Conservation (phyloP, 305 asterid genomes). For the Fraxinus ornus region DNA sequence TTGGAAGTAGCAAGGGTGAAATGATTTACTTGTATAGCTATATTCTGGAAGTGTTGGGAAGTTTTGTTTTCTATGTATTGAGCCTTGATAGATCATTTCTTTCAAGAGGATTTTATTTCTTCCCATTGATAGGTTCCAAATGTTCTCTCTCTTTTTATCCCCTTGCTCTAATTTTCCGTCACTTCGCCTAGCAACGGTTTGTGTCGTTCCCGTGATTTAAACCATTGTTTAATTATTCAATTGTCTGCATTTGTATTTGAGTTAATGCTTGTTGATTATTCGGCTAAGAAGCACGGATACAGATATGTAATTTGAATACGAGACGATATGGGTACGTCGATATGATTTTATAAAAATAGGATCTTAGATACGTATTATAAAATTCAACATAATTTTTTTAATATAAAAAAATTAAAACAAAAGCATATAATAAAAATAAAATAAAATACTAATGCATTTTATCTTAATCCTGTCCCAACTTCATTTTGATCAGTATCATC, state of each 20-base stretch:
- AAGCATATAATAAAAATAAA: too few species aligned
- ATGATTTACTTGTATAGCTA: background rate
- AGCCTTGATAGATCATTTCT: background rate
- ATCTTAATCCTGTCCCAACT: too few species aligned
- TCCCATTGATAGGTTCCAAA: background rate
- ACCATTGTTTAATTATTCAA: background rate
- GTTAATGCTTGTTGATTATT: background rate
- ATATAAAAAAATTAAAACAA: too few species aligned
- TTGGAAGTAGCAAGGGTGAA: background rate
- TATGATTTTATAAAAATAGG: too few species aligned
- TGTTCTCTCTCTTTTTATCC: background rate
- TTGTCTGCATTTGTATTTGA: conserved; percentile 13
- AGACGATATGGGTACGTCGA: too few species aligned
- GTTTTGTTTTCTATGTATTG: background rate
- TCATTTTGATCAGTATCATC: too few species aligned
- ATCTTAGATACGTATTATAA: too few species aligned
- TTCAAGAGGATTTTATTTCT: background rate
- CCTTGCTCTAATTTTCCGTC: background rate
- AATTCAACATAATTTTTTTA: too few species aligned
- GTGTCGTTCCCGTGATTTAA: background rate
- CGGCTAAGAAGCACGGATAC: background rate
- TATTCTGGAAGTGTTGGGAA: background rate
- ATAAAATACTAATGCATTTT: too few species aligned
- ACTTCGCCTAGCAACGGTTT: background rate
- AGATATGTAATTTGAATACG: too few species aligned